Base-by-base conservation (phyloP, 2,329 filamentous ascomycete species). In the Lachnellula hyalina region DNA sequence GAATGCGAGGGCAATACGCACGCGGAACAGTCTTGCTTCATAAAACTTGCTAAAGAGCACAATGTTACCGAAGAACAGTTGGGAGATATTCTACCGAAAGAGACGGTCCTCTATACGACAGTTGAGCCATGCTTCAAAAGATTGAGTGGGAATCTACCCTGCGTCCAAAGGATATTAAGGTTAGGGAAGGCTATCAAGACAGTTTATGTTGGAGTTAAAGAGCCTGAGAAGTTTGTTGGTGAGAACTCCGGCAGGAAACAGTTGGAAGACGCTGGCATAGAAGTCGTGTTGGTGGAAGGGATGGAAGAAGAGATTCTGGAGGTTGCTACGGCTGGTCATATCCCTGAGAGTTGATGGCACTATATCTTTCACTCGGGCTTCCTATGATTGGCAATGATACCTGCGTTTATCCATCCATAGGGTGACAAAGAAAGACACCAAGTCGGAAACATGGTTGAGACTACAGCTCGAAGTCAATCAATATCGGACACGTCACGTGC, bases 1-100 rank as follows among this genome's bases (percentile, higher is more conserved):
- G 93, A 99, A 72, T 83, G 92, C 4, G 79, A 84, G 46, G 94
- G 93, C 42, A 99, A 99, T 74, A 97, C 94, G 0, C 94, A 99
- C 68, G 94, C 94, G 3, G 94, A 99, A 70, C 91, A 99, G 74
- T 93, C 87, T 71, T 96, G 90, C 67, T 80, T 99, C 54, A 73
- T 85, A 48, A 97, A 99, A 70, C 79, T 85, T 14, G 76, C 82
- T 1, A 65, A 74, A 47, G 64, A 74, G 59, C 68, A 81, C 53
- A 67, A 67, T 2, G 73, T 78, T 0, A 55, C 77, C 9, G 84
- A 87, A 61, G 80, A 82, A 51, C 68, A 72, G 0, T 77, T 90
- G 4, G 72, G 71, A 14, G 66, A 74, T 17, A 71, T 77, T 14
- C 65, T 87, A 7, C 77, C 81, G 0, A 71, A 77, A 35, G 73